Base-by-base conservation (phyloP, 306 rosid genomes). In the Boehmeria nivea region DNA sequence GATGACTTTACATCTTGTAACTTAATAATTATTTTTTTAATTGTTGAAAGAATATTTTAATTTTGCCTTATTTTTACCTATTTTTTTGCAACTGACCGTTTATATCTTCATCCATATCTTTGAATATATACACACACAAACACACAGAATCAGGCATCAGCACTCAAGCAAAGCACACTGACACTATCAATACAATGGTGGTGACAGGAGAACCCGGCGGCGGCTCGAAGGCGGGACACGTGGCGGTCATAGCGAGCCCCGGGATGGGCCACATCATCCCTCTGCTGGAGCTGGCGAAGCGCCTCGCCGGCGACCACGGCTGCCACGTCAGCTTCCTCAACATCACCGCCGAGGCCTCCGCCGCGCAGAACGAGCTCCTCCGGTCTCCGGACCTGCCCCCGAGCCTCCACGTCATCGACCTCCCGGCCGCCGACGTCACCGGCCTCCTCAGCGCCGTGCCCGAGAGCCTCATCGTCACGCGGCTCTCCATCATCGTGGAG, bases 191-290 rank as follows among this genome's bases (percentile, higher is more conserved):
- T 9, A 51, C 33, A 6, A 51, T 27, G 56, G 37, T 13, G 3
- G 10, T 51, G 38, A 22, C 23, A 1, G 38, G n/a, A 1, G 25
- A n/a, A n/a, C n/a, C n/a, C n/a, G n/a, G n/a, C n/a, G n/a, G n/a
- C n/a, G n/a, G n/a, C n/a, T 39, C 0, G 61, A 22, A 36, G n/a
- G 23, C 31, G 11, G n/a, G 25, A 19, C 61, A 56, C 52, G 56
- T 70, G 11, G 80, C 70, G 0, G 59, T 81, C n/a, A 56, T 81
- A 3, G n/a, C 86, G 1, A 64, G 83, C 43, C 77, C 75, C 0
- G 80, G 86, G 24, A 45, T 76, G 72, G 86, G 82, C 8, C 80
- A 80, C 53, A 43, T 66, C 15, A 54, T 64, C 43, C 86, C 87
- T 0, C 73, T 81, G 16, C 14, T 76, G 4, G 69, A 66, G 68